phyloP scores from a whole-genome alignment of 768 basidiomycete genomes.

The Cubamyces sp. region DNA sequence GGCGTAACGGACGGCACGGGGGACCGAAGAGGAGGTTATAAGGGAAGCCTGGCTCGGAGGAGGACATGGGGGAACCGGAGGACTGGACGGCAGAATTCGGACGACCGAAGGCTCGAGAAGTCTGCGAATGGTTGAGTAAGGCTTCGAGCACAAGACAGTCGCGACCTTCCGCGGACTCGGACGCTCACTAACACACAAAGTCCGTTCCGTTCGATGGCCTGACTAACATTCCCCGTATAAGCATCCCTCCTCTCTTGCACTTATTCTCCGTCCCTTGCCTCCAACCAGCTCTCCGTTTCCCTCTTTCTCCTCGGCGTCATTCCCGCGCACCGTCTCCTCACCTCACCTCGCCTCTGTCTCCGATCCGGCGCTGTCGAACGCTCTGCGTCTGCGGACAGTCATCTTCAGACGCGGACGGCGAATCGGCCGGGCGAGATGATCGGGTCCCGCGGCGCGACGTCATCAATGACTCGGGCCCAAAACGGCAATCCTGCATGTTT shows the following conservation, averaged over 20 bases:
- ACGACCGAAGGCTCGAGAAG: conserved; percentile 28
- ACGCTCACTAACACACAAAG: neutral
- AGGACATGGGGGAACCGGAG: neutral
- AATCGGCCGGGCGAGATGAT: conserved; percentile 9
- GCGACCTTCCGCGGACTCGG: neutral
- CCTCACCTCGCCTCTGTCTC: neutral
- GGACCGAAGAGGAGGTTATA: conserved; percentile 14
- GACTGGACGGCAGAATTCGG: conserved; percentile 25
- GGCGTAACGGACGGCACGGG: conserved; percentile 22
- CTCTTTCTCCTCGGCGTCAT: neutral
- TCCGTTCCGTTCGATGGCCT: conserved; percentile 15
- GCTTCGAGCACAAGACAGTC: neutral
- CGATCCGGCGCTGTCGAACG: neutral
- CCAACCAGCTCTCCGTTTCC: neutral
- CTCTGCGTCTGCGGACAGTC: neutral
- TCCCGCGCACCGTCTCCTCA: neutral
- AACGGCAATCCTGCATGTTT: neutral
- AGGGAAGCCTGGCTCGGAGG: neutral
- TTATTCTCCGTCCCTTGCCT: neutral
- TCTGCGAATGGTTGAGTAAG: conserved; percentile 19
- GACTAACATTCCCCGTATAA: conserved; percentile 20
- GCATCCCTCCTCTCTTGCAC: neutral
- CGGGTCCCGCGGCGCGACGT: conserved; percentile 8
- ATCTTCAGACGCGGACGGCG: conserved; percentile 1
- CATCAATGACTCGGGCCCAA: conserved; percentile 11